Conservation (phyloP, 2,329 filamentous ascomycete species). For the Microdochium bolleyi region DNA sequence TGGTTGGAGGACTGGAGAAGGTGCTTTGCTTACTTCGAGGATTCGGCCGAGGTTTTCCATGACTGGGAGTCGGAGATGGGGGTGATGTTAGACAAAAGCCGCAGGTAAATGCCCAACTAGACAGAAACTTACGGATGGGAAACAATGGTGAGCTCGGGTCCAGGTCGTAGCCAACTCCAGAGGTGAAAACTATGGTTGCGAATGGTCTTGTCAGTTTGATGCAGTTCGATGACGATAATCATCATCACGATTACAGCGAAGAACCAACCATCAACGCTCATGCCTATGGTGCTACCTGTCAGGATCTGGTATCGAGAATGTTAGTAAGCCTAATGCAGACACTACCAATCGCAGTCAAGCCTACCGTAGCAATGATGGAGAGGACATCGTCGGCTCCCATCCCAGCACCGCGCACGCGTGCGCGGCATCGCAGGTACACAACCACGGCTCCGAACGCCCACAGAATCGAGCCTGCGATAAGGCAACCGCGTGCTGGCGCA, state of each 20-base stretch:
- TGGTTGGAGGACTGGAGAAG: too few relatives aligned
- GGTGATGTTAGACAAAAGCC: neutral
- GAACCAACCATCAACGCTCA: neutral
- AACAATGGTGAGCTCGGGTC: slow-evolving; percentile 5
- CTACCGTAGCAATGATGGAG: neutral
- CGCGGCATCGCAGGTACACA: neutral
- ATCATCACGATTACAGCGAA: neutral
- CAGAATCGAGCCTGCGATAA: neutral
- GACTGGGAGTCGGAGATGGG: neutral
- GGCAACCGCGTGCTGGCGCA: neutral
- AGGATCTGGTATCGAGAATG: neutral
- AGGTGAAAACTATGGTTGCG: slow-evolving; percentile 4
- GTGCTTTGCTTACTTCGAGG: neutral
- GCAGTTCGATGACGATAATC: neutral
- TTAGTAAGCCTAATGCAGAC: neutral
- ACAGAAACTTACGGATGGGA: slow-evolving; percentile 4
- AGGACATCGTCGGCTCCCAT: neutral
- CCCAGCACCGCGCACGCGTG: neutral
- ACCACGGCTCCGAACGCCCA: neutral
- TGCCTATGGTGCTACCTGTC: neutral
- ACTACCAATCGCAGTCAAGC: neutral
- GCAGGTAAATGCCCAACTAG: neutral
- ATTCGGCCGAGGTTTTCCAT: neutral
- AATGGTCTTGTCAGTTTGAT: neutral
- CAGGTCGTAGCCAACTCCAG: slow-evolving; percentile 10